Evolutionary conservation across 768 basidiomycete genomes (phyloP).

Genomic region (Trametes cingulata): DNA sequence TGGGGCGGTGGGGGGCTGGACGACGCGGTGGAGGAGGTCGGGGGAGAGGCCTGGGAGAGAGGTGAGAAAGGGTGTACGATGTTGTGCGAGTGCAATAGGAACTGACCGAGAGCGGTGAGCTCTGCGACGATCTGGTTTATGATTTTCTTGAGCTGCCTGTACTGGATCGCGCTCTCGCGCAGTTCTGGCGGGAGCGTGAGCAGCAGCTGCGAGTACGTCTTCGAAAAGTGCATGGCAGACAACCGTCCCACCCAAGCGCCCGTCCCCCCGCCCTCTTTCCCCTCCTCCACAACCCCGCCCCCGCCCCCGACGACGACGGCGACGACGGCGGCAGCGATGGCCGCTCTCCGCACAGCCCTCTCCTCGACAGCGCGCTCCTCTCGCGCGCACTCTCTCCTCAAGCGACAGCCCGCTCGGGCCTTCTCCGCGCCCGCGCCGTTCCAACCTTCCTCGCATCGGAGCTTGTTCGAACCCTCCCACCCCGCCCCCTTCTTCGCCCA

Average conservation of each 20-base stretch:
- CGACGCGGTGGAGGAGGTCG: slow-evolving; percentile 30
- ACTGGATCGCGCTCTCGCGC: slow-evolving; percentile 78
- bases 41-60: slow-evolving; percentile 37
- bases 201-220: slow-evolving; percentile 64
- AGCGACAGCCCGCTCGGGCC: background rate
- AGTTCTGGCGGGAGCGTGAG: slow-evolving; percentile 74
- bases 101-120: slow-evolving; percentile 59
- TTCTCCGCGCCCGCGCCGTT: background rate
- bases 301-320: background rate
- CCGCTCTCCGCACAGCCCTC: background rate
- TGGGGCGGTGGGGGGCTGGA: slow-evolving; percentile 12
- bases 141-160: slow-evolving; percentile 89
- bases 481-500: background rate
- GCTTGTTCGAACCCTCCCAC: background rate
- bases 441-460: background rate
- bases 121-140: slow-evolving; percentile 83
- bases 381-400: no score
- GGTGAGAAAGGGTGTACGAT: no score
- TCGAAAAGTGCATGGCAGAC: slow-evolving; percentile 67
- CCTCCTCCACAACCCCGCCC: background rate
- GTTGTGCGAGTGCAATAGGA: no score
- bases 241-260: background rate
- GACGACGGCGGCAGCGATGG: background rate
- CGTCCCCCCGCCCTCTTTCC: background rate
- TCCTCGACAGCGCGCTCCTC: background rate